These are phyloP conservation scores for Candida sojae DNA, from an alignment of 1,139 yeast genomes.

Conservation along the genomic window DNA sequence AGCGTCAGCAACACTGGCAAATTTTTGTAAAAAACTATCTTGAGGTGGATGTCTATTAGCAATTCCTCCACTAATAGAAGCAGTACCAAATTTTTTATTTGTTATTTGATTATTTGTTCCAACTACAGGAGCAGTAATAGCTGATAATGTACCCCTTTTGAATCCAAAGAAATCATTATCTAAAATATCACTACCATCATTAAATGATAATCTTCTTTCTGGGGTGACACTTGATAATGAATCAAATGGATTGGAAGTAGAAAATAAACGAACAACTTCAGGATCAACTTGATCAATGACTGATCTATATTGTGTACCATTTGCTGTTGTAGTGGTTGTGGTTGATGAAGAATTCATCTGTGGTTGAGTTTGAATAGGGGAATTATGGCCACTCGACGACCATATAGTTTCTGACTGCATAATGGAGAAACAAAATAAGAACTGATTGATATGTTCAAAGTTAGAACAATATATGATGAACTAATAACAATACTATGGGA, in stretches of 20 bases:
- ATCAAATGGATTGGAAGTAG: conserved; percentile 12
- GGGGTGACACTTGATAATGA: conserved; percentile 10
- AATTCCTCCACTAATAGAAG: conserved; percentile 62
- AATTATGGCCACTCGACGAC: conserved; percentile 28
- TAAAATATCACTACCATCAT: conserved; percentile 49
- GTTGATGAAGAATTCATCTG: conserved; percentile 7
- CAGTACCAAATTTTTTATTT: conserved; percentile 48
- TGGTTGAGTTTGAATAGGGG: conserved; percentile 27
- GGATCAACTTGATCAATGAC: conserved; percentile 45
- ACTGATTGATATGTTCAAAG: too few relatives aligned
- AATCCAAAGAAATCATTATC: conserved; percentile 45
- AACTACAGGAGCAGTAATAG: conserved; percentile 42
- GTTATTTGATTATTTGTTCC: conserved; percentile 8
- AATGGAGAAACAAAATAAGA: too few relatives aligned
- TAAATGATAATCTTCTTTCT: conserved; percentile 36
- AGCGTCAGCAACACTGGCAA: conserved; percentile 76
- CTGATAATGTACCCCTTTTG: conserved; percentile 51
- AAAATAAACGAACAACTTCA: conserved; percentile 47
- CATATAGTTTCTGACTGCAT: conserved; percentile 38
- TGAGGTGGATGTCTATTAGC: conserved; percentile 48
- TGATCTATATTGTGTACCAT: conserved; percentile 27
- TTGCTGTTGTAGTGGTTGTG: conserved; percentile 1
- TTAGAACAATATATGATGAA: not conserved
- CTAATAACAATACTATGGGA: too few relatives aligned
- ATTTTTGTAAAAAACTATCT: conserved; percentile 63